Evolutionary conservation across 1,284 basidiomycete species (phyloP).

Genomic region (Cerioporus squamosus): DNA sequence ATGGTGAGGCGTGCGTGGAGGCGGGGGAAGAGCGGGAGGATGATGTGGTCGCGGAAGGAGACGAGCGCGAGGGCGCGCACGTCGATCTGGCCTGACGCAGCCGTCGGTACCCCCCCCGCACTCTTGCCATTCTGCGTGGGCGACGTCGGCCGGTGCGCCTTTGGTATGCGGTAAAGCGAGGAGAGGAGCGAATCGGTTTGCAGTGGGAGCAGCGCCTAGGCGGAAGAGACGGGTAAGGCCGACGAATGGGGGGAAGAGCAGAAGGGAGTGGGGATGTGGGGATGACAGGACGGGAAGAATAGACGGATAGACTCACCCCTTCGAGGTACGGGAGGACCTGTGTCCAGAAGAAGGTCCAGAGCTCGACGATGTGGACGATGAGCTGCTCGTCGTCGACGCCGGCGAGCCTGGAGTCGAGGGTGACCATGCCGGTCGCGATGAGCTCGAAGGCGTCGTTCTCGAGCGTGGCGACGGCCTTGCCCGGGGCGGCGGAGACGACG

Average conservation of each 20-base stretch:
- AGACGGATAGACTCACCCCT: conserved; percentile 56
- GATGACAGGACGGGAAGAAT: too few relatives aligned
- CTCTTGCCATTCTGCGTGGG: conserved; percentile 56
- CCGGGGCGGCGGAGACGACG: conserved; percentile 65
- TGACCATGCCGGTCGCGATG: conserved; percentile 88
- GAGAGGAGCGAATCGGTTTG: conserved; percentile 75
- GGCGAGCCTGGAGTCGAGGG: conserved; percentile 84
- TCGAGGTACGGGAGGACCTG: conserved; percentile 90
- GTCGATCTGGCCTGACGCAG: conserved; percentile 59
- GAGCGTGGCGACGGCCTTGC: conserved; percentile 67
- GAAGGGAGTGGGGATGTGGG: background rate
- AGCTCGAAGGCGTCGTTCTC: conserved; percentile 84
- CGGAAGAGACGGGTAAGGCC: background rate
- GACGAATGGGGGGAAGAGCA: too few relatives aligned
- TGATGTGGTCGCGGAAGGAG: conserved; percentile 81
- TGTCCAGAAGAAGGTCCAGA: conserved; percentile 96
- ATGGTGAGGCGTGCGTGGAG: conserved; percentile 59
- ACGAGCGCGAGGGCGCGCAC: conserved; percentile 80
- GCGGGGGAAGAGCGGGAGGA: conserved; percentile 64
- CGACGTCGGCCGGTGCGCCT: conserved; percentile 53
- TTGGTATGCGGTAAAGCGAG: conserved; percentile 67
- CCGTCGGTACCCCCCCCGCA: conserved; percentile 35
- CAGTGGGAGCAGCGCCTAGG: conserved; percentile 73
- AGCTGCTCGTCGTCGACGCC: conserved; percentile 78
- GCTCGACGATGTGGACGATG: conserved; percentile 78